Evolutionary conservation across 2,329 filamentous ascomycete species (phyloP).

Genomic region (Orbilia brochopaga): DNA sequence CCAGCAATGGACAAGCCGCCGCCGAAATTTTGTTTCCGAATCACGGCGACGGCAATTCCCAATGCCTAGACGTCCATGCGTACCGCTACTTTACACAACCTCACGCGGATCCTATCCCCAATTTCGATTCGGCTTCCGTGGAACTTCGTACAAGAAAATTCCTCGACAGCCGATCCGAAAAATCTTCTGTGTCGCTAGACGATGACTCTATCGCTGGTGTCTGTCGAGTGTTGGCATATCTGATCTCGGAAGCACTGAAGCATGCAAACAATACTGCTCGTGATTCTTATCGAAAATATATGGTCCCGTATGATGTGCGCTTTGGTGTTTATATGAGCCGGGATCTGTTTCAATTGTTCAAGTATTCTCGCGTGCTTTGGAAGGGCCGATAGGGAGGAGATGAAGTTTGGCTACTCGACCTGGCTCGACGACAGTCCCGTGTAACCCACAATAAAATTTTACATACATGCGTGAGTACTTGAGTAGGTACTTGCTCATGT

Average conservation of each 20-base stretch:
- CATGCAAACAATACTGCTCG: slow-evolving; percentile 6
- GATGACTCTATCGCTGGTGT: slow-evolving; percentile 7
- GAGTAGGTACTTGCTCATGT: too few relatives aligned
- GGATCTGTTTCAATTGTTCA: slow-evolving; percentile 17
- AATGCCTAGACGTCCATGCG: background rate
- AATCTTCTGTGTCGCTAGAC: background rate
- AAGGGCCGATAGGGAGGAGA: background rate
- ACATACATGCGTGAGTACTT: too few relatives aligned
- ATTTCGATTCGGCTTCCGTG: background rate
- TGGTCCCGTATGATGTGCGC: slow-evolving; percentile 22
- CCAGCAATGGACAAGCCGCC: background rate
- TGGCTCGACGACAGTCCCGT: too few relatives aligned
- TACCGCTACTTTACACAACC: slow-evolving; percentile 13
- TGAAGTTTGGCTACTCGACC: too few relatives aligned
- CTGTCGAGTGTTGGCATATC: slow-evolving; percentile 11
- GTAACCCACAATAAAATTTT: too few relatives aligned
- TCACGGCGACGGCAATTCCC: background rate
- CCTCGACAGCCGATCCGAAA: background rate
- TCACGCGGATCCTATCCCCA: background rate
- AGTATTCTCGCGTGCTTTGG: slow-evolving; percentile 19
- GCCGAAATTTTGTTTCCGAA: background rate
- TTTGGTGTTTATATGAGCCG: slow-evolving; percentile 12
- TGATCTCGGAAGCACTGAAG: slow-evolving; percentile 17
- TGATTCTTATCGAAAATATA: slow-evolving; percentile 3
- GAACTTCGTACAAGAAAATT: slow-evolving; percentile 13